Percentiles rank a stretch among this genome's conserved stretches.
These are phyloP conservation scores for Zygotorulaspora chibaensis DNA, from an alignment of 805 yeast species.

Conservation along the genomic window DNA sequence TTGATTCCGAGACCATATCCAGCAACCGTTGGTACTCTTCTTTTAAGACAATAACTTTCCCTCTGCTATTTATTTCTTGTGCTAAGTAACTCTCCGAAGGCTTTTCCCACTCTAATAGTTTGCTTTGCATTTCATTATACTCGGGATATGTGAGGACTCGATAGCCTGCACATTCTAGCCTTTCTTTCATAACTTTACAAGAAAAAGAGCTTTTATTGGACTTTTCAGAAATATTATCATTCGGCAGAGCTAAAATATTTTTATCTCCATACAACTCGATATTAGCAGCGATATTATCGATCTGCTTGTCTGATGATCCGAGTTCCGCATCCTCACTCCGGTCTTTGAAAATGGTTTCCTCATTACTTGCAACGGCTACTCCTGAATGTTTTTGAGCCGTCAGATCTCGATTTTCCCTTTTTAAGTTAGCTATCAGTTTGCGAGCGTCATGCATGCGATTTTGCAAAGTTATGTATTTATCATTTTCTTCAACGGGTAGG, in stretches of 20 bases:
- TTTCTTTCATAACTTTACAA: slow-evolving; percentile 9
- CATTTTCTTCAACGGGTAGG: no score
- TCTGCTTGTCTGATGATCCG: background rate
- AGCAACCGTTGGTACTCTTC: no score
- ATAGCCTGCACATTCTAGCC: slow-evolving; percentile 8
- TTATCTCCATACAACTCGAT: slow-evolving; percentile 24
- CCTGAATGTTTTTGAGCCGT: no score
- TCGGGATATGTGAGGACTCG: slow-evolving; percentile 9
- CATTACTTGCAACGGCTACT: no score
- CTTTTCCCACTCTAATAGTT: slow-evolving; percentile 12
- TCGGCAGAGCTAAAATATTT: slow-evolving; percentile 29
- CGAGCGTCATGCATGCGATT: no score
- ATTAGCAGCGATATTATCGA: slow-evolving; percentile 16
- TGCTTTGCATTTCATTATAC: slow-evolving; percentile 8
- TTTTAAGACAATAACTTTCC: no score
- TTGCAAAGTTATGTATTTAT: no score
- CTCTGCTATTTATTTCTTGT: slow-evolving; percentile 14
- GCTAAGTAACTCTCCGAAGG: slow-evolving; percentile 16
- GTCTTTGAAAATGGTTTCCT: no score
- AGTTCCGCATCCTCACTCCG: no score
- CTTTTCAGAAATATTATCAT: slow-evolving; percentile 16
- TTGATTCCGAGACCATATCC: slow-evolving; percentile 3
- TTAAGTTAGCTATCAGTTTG: no score
- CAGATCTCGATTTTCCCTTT: no score
- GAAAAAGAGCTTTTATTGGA: slow-evolving; percentile 8